These are phyloP conservation scores for Halteria grandinella DNA, from an alignment of 73 alveolate species.

Conservation along the genomic window DNA sequence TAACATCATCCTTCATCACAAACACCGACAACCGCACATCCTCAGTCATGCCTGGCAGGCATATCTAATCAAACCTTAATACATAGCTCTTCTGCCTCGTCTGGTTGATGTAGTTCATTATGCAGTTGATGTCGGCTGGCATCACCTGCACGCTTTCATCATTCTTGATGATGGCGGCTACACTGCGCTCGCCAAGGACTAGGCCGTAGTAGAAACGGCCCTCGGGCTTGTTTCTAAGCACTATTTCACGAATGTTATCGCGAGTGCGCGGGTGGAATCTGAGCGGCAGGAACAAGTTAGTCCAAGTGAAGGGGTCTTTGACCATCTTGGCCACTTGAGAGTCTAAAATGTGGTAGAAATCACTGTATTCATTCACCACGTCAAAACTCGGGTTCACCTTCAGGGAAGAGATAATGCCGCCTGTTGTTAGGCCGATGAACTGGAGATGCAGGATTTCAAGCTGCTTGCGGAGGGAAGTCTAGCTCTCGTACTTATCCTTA, in stretches of 20 bases:
- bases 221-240: slow-evolving; percentile 10
- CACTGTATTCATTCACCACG: slow-evolving; percentile 23
- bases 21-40: slow-evolving; percentile 25
- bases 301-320: slow-evolving; percentile 35
- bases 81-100: neutral
- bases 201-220: slow-evolving; percentile 29
- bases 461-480: slow-evolving; percentile 6
- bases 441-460: slow-evolving; percentile 17
- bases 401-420: slow-evolving; percentile 1
- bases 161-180: slow-evolving; percentile 39
- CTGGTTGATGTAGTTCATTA: slow-evolving; percentile 21
- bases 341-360: neutral
- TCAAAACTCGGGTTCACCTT: slow-evolving; percentile 34
- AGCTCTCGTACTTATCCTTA: neutral
- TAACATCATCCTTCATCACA: too few species aligned
- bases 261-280: slow-evolving; percentile 48
- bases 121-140: slow-evolving; percentile 47
- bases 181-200: slow-evolving; percentile 19
- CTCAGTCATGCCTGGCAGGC: slow-evolving; percentile 50
- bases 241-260: slow-evolving; percentile 6
- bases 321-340: neutral
- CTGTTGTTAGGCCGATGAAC: slow-evolving; percentile 16
- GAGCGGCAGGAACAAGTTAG: slow-evolving; percentile 22
- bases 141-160: slow-evolving; percentile 19
- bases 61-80: slow-evolving; percentile 16